These are phyloP conservation scores for Arthroderma sp. DNA, from an alignment of 2,329 filamentous ascomycete genomes.

Conservation along the genomic window DNA sequence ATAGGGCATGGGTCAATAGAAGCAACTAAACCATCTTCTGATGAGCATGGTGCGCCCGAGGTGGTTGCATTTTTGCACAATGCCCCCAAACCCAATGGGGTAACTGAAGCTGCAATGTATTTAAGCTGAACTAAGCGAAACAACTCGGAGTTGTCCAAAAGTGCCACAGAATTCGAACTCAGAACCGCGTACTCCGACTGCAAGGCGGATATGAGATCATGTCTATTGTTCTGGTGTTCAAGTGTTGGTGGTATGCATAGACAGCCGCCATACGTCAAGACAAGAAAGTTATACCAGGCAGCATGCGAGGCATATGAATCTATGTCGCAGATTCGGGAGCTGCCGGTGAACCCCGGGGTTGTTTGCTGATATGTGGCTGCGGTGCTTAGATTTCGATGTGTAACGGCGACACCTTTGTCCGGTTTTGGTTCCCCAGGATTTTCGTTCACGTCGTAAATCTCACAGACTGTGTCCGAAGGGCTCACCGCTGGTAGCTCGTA, in stretches of 20 bases:
- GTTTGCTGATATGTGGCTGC: constrained; percentile 43
- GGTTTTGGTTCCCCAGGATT: constrained; percentile 37
- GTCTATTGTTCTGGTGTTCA: constrained; percentile 40
- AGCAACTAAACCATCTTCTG: neutral
- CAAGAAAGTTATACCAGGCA: constrained; percentile 77
- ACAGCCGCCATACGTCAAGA: constrained; percentile 46
- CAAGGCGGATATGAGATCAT: constrained; percentile 40
- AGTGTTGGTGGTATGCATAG: constrained; percentile 46
- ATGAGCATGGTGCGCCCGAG: neutral
- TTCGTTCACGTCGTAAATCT: constrained; percentile 47
- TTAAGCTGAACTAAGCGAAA: constrained; percentile 26
- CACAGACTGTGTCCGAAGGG: constrained; percentile 34
- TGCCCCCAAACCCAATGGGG: constrained; percentile 1
- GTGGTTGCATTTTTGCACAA: neutral
- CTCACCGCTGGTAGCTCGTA: constrained; percentile 6
- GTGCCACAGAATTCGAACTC: constrained; percentile 45
- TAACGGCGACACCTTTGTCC: constrained; percentile 48
- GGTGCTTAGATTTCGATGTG: constrained; percentile 48
- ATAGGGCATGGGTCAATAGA: neutral
- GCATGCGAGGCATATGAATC: constrained; percentile 9
- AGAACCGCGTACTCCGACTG: constrained; percentile 45
- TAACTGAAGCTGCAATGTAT: constrained; percentile 36
- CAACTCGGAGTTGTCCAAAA: constrained; percentile 33
- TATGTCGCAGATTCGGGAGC: constrained; percentile 49
- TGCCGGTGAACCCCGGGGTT: constrained; percentile 36